A percentile compares a stretch with the other conserved stretches of the same genome.
Conservation (phyloP, 2,329 filamentous ascomycete genomes). For the Phialocephala sp. region DNA sequence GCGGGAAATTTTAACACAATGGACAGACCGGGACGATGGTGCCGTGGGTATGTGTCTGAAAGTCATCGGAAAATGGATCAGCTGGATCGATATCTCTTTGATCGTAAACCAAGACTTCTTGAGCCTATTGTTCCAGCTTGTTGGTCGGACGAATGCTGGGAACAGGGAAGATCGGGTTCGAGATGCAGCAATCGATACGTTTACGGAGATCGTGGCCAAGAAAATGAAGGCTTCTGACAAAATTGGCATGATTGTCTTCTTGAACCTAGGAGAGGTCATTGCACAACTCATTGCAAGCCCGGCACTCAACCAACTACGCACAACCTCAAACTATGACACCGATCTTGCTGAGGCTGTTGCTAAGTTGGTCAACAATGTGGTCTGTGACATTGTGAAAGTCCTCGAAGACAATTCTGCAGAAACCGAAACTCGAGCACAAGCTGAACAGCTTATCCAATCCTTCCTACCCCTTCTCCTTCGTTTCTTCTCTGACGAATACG, state of each 20-base stretch:
- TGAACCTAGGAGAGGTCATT: constrained; percentile 86
- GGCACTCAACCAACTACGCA: constrained; percentile 76
- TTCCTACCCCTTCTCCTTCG: constrained; percentile 89
- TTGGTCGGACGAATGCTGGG: constrained; percentile 71
- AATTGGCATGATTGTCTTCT: constrained; percentile 88
- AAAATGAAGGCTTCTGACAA: constrained; percentile 97
- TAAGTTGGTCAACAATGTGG: constrained; percentile 90
- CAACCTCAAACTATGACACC: constrained; percentile 88
- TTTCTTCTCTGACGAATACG: constrained; percentile 97
- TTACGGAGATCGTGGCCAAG: constrained; percentile 95
- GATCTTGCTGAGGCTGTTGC: constrained; percentile 95
- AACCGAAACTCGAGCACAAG: constrained; percentile 70
- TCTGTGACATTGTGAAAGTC: constrained; percentile 85
- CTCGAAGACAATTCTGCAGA: constrained; percentile 71
- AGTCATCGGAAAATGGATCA: constrained; percentile 96
- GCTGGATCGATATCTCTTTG: constrained; percentile 96
- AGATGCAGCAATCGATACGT: constrained; percentile 89
- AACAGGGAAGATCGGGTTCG: constrained; percentile 77
- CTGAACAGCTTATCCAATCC: constrained; percentile 79
- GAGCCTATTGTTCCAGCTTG: constrained; percentile 81
- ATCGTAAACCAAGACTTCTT: constrained; percentile 92
- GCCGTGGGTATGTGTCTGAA: constrained; percentile 88
- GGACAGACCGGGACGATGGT: constrained; percentile 66
- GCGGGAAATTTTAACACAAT: constrained; percentile 86
- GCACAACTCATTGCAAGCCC: constrained; percentile 85